A percentile compares a stretch with the other conserved stretches of the same genome.
Evolutionary conservation across 2,329 filamentous ascomycete species (phyloP).

Genomic region (Chaetomiaceae sp.): DNA sequence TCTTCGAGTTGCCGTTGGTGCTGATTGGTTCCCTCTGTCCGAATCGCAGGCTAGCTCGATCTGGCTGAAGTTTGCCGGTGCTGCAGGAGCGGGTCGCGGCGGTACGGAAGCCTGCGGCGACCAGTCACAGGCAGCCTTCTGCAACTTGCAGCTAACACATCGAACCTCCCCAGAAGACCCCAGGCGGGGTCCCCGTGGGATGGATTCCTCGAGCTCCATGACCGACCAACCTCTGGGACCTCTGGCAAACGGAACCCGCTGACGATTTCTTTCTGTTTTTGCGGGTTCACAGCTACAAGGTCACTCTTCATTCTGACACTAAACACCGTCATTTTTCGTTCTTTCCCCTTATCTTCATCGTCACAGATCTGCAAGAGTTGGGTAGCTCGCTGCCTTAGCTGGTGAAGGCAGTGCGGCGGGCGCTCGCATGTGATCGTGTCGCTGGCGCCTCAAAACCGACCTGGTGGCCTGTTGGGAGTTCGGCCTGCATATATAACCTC

Average conservation of each 20-base stretch:
- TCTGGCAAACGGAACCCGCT: too few relatives aligned
- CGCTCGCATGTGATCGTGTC: conserved; percentile 7
- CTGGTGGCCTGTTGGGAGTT: too few relatives aligned
- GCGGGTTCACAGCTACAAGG: too few relatives aligned
- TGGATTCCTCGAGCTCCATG: too few relatives aligned
- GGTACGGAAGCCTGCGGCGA: conserved; percentile 7
- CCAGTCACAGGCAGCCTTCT: conserved; percentile 7
- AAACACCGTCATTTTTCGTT: too few relatives aligned
- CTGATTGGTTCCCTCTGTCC: conserved; percentile 29
- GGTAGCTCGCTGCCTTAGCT: neutral
- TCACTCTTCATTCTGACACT: too few relatives aligned
- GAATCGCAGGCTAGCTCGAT: conserved; percentile 18
- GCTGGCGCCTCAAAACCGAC: neutral
- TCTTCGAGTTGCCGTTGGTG: neutral
- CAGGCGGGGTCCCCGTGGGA: neutral
- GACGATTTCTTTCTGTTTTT: too few relatives aligned
- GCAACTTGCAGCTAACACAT: too few relatives aligned
- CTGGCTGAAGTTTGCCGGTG: conserved; percentile 20
- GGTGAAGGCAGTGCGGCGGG: neutral
- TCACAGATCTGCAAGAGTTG: neutral
- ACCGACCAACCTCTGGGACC: too few relatives aligned
- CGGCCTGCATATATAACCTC: too few relatives aligned
- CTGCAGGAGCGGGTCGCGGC: conserved; percentile 18
- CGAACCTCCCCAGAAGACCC: neutral
- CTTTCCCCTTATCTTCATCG: neutral